Evolutionary conservation across 1,284 basidiomycete genomes (phyloP), one percentile per base, ranked within the genome.

Genomic region (Tilletia indica): DNA sequence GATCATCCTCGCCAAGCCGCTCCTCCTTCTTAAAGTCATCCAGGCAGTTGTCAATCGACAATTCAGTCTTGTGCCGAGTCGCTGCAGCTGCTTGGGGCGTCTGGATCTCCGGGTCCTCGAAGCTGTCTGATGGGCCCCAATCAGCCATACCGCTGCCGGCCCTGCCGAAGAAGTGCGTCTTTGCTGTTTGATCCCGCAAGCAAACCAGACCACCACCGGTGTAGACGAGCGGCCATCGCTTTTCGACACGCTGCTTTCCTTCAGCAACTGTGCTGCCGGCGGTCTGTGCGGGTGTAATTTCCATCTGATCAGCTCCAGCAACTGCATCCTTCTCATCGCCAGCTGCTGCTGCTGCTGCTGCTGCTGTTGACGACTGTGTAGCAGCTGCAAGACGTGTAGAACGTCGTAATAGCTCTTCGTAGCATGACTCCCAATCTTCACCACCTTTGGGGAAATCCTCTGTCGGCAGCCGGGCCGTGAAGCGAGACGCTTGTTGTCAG

Each of bases 1-100:
- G 86, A 84, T 99, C 97, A 79, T 98, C 94, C 84, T 96, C 93
- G 66, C 95, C 94, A 31, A 99, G 88, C 77, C 92, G 89, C 86
- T 99, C 97, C 85, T 96, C 92, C 85, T 91, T 93, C 34, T 93
- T 96, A 83, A 99, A 99, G 85, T 99, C 97, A 79, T 93, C 91
- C 72, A 99, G 85, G 84, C 97, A 99, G 83, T 98, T 94, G 74
- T 93, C 90, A 70, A 99, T 87, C 19, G 90, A 88, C 69, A 97
- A 89, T 76, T 88, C 89, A 87, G 80, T 88, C 87, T 81, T 86
- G 86, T 58, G 87, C 85, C 71, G 87, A 89, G 38, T 86, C 3
- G 61, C 0, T 19, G 47, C 66, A 58, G 66, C 64, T n/a, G n/a
- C 58, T 19, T 39, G 38, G 12, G 54, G 67, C 34, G 61, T 85